Percentiles rank a stretch among this genome's conserved stretches.
Conservation (phyloP, 2,329 filamentous ascomycete genomes). For the Microsporum canis region DNA sequence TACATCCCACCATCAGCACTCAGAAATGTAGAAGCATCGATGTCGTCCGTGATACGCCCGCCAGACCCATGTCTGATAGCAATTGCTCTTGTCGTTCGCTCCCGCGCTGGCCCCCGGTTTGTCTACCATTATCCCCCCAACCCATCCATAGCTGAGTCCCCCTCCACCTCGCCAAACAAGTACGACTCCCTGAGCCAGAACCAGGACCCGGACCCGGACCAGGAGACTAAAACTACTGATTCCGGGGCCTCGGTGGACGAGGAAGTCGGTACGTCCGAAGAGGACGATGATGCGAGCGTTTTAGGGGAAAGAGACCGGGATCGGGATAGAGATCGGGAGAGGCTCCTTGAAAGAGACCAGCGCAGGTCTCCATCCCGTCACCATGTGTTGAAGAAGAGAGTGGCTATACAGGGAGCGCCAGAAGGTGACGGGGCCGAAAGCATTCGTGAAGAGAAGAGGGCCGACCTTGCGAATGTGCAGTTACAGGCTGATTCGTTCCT, state of each 20-base stretch:
- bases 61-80: conserved; percentile 52
- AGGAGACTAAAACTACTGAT: conserved; percentile 23
- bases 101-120: conserved; percentile 66
- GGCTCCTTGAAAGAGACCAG: background rate
- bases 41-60: conserved; percentile 38
- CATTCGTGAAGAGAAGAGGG: background rate
- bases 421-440: background rate
- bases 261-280: conserved; percentile 29
- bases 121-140: conserved; percentile 77
- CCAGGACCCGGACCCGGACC: background rate
- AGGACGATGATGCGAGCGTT: conserved; percentile 25
- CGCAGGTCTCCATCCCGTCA: background rate
- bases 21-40: conserved; percentile 17
- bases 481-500: conserved; percentile 47
- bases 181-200: conserved; percentile 1
- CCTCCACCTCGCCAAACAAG: conserved; percentile 16
- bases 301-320: background rate
- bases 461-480: background rate
- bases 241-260: conserved; percentile 30
- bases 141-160: conserved; percentile 31
- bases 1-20: background rate
- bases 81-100: conserved; percentile 63
- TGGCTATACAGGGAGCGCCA: background rate
- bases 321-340: background rate
- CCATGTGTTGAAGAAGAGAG: background rate